Conservation (phyloP, 2,329 filamentous ascomycete genomes). For the Calycina marina region DNA sequence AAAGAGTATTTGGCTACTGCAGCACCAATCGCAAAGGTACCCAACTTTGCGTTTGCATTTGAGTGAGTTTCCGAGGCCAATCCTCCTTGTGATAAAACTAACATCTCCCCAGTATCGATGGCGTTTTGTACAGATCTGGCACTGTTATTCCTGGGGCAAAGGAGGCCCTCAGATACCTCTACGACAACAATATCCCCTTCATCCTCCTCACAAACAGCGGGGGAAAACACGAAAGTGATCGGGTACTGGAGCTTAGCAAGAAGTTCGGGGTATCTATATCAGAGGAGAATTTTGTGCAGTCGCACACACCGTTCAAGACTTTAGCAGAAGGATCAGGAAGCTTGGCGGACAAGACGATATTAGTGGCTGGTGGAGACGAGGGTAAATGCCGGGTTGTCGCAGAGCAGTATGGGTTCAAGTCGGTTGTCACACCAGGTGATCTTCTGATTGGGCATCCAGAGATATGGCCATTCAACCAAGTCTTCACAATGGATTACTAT, state of each 20-base stretch:
- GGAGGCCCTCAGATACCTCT: conserved; percentile 58
- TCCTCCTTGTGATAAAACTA: conserved; percentile 3
- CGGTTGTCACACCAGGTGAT: conserved; percentile 75
- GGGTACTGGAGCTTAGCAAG: conserved; percentile 53
- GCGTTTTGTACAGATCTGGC: conserved; percentile 77
- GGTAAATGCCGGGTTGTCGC: conserved; percentile 42
- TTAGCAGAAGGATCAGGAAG: conserved; percentile 43
- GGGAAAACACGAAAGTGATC: conserved; percentile 64
- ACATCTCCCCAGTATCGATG: conserved; percentile 47
- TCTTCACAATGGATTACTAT: conserved; percentile 50
- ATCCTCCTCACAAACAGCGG: conserved; percentile 94
- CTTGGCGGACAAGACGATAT: conserved; percentile 49
- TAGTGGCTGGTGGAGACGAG: conserved; percentile 49
- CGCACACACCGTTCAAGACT: conserved; percentile 77
- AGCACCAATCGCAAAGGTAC: too few species aligned
- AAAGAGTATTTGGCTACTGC: too few species aligned
- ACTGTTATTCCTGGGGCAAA: conserved; percentile 66
- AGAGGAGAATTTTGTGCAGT: conserved; percentile 65
- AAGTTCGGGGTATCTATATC: conserved; percentile 51
- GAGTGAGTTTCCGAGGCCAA: conserved; percentile 27
- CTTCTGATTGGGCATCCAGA: conserved; percentile 57
- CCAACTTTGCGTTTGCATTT: conserved; percentile 39
- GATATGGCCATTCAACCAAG: conserved; percentile 71
- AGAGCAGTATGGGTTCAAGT: conserved; percentile 61
- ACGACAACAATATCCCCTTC: conserved; percentile 67